phyloP scores from a whole-genome alignment of 495 filamentous ascomycete genomes.

The Penicillium taxi region DNA sequence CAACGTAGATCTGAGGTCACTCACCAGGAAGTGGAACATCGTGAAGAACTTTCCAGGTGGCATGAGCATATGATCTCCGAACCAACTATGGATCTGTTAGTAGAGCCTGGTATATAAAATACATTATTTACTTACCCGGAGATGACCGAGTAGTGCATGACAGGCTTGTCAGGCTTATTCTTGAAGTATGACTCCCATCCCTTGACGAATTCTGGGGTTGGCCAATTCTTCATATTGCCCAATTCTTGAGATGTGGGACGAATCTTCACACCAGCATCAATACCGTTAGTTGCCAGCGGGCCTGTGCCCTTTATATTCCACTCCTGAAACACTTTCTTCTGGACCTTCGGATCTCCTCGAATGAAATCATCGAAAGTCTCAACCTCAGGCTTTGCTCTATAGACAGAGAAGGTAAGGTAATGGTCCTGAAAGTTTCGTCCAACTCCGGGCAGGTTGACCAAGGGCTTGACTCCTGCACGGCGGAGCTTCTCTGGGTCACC shows the following conservation, averaged over 20 bases:
- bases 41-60: slow-evolving; percentile 76
- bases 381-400: slow-evolving; percentile 65
- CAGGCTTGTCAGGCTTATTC: slow-evolving; percentile 77
- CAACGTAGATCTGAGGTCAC: not conserved
- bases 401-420: slow-evolving; percentile 72
- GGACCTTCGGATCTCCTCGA: slow-evolving; percentile 61
- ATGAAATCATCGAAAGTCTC: slow-evolving; percentile 79
- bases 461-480: slow-evolving; percentile 58
- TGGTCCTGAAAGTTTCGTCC: slow-evolving; percentile 82
- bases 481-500: slow-evolving; percentile 66
- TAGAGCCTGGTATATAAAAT: not conserved
- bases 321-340: slow-evolving; percentile 62
- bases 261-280: slow-evolving; percentile 77
- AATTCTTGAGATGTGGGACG: slow-evolving; percentile 65
- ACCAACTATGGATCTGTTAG: slow-evolving; percentile 20
- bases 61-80: slow-evolving; percentile 62
- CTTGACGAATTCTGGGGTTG: slow-evolving; percentile 54
- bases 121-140: slow-evolving; percentile 37
- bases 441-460: slow-evolving; percentile 73
- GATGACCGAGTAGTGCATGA: slow-evolving; percentile 74
- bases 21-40: slow-evolving; percentile 75
- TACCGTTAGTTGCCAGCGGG: slow-evolving; percentile 74
- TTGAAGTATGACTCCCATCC: slow-evolving; percentile 82
- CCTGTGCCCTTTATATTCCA: slow-evolving; percentile 76
- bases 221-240: slow-evolving; percentile 56